Evolutionary conservation across 768 basidiomycete genomes (phyloP), one percentile per base, ranked within the genome.

Genomic region (Lentinus brumalis): DNA sequence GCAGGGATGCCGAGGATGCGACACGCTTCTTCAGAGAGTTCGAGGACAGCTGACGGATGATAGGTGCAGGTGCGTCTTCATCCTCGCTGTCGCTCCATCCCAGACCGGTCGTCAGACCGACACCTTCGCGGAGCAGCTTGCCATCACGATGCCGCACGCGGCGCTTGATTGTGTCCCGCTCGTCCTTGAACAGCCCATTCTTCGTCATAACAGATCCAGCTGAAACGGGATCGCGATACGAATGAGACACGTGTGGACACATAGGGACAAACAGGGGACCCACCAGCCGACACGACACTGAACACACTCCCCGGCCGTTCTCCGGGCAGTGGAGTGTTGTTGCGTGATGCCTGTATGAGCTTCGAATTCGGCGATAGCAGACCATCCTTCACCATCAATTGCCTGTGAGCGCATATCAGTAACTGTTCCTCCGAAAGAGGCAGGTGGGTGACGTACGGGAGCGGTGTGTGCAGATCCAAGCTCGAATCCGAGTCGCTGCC

Each of bases 1-100:
- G 56, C 50, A 68, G 40, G 2, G 71, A 70, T 21, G 12, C 66
- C 3, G 45, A 14, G 15, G 73, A 18, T 56, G 60, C 41, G 45
- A 63, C 45, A 60, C 66, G 62, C 57, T 53, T 51, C 57, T 51
- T 26, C 63, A 71, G 49, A 65, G 64, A 11, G 63, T 62, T 29
- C 69, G 59, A 40, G 60, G 76, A 77, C 6, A 78, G 64, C 5
- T 74, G 72, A 29, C 66, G 68, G 15, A 77, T 77, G 31, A 78
- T 70, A 29, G 74, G 71, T 1, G 74, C 75, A 9, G 76, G 77
- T 10, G 77, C 75, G 53, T 76, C 77, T 58, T 78, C 77, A 63
- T 78, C 77, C 65, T 78, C 77, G 62, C 76, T 73, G 63, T 79
- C 77, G 50, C 76, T 77, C 77, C 77, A 79, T 1, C 77, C 77